Conservation (phyloP, 495 filamentous ascomycete species). For the Aspergillus sclerotioniger region DNA sequence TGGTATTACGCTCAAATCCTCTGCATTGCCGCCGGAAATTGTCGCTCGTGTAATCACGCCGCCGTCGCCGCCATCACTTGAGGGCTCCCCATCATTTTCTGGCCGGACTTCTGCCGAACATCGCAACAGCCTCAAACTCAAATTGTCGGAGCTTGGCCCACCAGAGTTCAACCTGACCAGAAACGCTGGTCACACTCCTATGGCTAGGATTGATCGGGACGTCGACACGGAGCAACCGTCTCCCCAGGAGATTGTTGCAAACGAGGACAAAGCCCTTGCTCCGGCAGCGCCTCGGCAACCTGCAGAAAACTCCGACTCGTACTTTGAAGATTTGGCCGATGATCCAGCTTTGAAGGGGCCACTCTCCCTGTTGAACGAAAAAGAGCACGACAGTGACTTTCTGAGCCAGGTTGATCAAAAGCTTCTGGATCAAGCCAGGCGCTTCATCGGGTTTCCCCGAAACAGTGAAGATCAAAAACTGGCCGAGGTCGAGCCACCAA, state of each 20-base stretch:
- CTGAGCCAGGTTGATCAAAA: conserved; percentile 43
- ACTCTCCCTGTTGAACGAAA: conserved; percentile 42
- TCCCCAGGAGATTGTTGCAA: conserved; percentile 22
- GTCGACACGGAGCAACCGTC: conserved; percentile 29
- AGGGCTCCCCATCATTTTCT: conserved; percentile 26
- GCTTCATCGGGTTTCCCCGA: conserved; percentile 23
- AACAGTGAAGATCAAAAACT: conserved; percentile 25
- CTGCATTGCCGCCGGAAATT: conserved; percentile 41
- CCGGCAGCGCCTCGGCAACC: conserved; percentile 37
- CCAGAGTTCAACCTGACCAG: conserved; percentile 39
- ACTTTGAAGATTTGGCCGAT: conserved; percentile 41
- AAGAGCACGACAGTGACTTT: conserved; percentile 42
- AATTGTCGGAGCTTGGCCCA: conserved; percentile 41
- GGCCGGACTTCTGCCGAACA: conserved; percentile 29
- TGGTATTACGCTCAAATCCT: conserved; percentile 49
- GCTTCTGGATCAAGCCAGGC: conserved; percentile 40
- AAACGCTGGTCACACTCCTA: conserved; percentile 49
- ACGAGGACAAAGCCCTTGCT: conserved; percentile 31
- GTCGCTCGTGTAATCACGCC: conserved; percentile 48
- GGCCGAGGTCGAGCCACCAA: conserved; percentile 26
- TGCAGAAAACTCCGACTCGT: conserved; percentile 39
- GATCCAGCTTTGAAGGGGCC: conserved; percentile 48
- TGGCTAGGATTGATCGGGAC: conserved; percentile 43
- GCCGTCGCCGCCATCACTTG: conserved; percentile 36
- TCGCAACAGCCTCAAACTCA: conserved; percentile 40